Conservation (phyloP, 202 grass and related monocot species). For the Saccharum hybrid region DNA sequence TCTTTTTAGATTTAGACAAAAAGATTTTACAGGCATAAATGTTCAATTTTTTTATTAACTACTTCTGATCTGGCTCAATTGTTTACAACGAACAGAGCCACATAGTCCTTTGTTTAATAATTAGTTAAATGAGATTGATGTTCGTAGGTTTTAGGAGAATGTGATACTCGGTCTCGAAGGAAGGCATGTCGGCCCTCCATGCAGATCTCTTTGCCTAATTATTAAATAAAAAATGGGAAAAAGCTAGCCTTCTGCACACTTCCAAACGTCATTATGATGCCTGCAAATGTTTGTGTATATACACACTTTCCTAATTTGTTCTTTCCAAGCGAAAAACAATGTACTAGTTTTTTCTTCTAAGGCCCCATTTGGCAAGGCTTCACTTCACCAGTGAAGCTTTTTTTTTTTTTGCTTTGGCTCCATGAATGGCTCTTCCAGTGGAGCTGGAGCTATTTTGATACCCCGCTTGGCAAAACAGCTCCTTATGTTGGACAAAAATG, state of each 20-base stretch:
- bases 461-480: too few species aligned
- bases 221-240: not conserved
- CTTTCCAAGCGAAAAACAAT: slow-evolving; percentile 14
- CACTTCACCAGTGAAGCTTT: too few species aligned
- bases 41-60: not conserved
- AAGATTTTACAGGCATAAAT: not conserved
- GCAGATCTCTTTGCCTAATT: slow-evolving; percentile 33
- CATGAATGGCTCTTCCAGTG: too few species aligned
- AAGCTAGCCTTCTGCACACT: slow-evolving; percentile 42
- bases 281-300: not conserved
- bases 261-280: slow-evolving; percentile 25
- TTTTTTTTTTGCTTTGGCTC: too few species aligned
- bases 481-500: too few species aligned
- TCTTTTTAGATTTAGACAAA: too few species aligned
- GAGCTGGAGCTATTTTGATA: too few species aligned
- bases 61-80: not conserved
- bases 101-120: too few species aligned
- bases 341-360: too few species aligned
- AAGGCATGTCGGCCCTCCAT: slow-evolving; percentile 34
- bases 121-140: slow-evolving; percentile 22
- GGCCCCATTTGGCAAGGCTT: too few species aligned
- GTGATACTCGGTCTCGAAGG: slow-evolving; percentile 41
- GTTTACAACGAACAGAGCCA: too few species aligned
- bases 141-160: slow-evolving; percentile 46
- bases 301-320: not conserved